Base-by-base conservation (phyloP, 345 rosid species). In the Eucalyptus marginata region DNA sequence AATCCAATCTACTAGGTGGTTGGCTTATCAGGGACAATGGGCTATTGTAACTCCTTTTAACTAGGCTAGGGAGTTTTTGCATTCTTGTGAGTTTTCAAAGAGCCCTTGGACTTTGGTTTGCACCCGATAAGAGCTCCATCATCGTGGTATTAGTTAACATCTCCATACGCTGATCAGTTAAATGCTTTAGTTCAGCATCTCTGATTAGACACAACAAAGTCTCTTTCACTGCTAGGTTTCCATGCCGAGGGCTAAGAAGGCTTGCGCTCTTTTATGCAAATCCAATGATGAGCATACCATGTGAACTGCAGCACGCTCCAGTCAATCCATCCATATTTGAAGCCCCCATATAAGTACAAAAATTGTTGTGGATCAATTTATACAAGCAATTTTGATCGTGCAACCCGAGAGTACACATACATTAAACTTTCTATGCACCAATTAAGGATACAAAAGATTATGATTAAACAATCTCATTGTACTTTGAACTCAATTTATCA, bases 401-500 rank as follows among this genome's bases (percentile, higher is more conserved):
- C 76, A 64, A 64, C 1, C 5, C 0, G 0, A 31, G 5, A 64
- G 76, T 7, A 64, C 2, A 14, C 17, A 14, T n/a, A 1, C 5
- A 13, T 64, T 13, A 7, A 58, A 64, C 17, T 64, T 64, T 64
- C 0, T 64, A 64, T 64, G 33, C 76, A 29, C 76, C 2, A 5
- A 29, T 64, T 64, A 64, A 64, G 36, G 76, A 1, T n/a, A 59
- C 66, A 59, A 59, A 59, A 59, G 31, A 25, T 59, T 10, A 59
- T 59, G 0, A 12, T 59, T 27, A 12, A 64, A 64, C 76, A n/a
- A 64, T 64, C 36, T n/a, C 36, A 7, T 64, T 64, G 36, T 64
- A 2, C 10, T 36, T 64, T 64, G 36, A 29, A 29, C 36, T 64
- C 17, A 7, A 68, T 68, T 17, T 68, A 33, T 17, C 24, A 68